phyloP scores from a whole-genome alignment of 2,329 filamentous ascomycete species.

The Alternaria ventricosa region DNA sequence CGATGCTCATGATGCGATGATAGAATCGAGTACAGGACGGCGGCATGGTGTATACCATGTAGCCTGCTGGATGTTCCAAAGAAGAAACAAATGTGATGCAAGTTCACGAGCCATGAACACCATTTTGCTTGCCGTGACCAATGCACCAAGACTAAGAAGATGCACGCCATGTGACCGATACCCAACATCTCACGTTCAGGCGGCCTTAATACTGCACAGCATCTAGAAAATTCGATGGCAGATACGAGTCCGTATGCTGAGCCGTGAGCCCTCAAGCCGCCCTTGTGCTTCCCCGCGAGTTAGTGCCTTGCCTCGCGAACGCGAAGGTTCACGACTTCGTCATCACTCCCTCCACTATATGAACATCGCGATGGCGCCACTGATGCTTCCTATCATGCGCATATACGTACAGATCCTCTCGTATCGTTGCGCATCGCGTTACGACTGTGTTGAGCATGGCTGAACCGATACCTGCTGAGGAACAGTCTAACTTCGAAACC shows the following conservation, averaged over 20 bases:
- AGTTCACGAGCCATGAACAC: slow-evolving; percentile 2
- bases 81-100: slow-evolving; percentile 9
- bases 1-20: slow-evolving; percentile 12
- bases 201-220: not conserved
- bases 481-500: slow-evolving; percentile 65
- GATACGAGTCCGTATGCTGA: slow-evolving; percentile 11
- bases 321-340: slow-evolving; percentile 26
- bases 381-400: slow-evolving; percentile 6
- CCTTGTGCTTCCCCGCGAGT: slow-evolving; percentile 18
- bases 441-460: slow-evolving; percentile 28
- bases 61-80: slow-evolving; percentile 5
- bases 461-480: slow-evolving; percentile 43
- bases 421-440: not conserved
- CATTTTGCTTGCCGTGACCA: not conserved
- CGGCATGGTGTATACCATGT: not conserved
- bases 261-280: slow-evolving; percentile 16
- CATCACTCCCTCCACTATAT: slow-evolving; percentile 24
- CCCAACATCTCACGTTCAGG: not conserved
- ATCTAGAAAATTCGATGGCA: slow-evolving; percentile 9
- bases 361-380: slow-evolving; percentile 19
- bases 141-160: not conserved
- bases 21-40: slow-evolving; percentile 11
- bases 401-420: not conserved
- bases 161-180: not conserved
- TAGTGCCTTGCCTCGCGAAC: slow-evolving; percentile 24